Evolutionary conservation across 306 rosid genomes (phyloP), one percentile per base, ranked within the genome.

Genomic region (Sphenostylis stenocarpa): DNA sequence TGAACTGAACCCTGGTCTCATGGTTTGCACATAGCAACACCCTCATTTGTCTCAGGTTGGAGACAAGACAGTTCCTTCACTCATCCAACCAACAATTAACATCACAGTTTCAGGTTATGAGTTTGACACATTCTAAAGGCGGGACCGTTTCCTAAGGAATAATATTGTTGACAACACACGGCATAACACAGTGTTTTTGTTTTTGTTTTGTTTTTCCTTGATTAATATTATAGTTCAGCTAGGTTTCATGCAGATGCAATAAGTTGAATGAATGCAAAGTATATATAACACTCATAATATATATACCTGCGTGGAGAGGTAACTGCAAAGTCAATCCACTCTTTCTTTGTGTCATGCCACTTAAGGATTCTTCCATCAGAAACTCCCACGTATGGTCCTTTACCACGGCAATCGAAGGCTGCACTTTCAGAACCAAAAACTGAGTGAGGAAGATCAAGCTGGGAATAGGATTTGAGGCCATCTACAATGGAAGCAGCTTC

Each of bases 301-400:
- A 12, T 41, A 41, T 41, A 29, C 94, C 91, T 84, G 48, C 34
- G 21, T 7, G 91, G 84, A 1, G 94, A 80, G 78, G 85, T 78
- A 41, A 78, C 26, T 39, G 89, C 91, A 49, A 84, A 90, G 31
- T 84, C 85, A 6, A 47, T 78, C 90, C 95, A 87, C 12, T 71
- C 75, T 16, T 14, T 28, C 0, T 5, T 11, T 14, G 62, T 45
- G 19, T 84, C 80, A 2, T 79, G 65, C 91, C 92, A 90, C 77
- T 81, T 84, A 80, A 90, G 86, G 23, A 90, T 84, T 70, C 89
- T 84, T 1, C 94, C 94, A 52, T 87, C 91, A 10, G 87, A 83
- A 6, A 87, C 91, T 1, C 90, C 77, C 0, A 75, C 87, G 13
- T 87, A 90, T 0, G 94, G 94, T 4, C 91, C 94, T 26, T 58